Conservation (phyloP, 2,329 filamentous ascomycete genomes). For the Hymenoscyphus fraxineus region DNA sequence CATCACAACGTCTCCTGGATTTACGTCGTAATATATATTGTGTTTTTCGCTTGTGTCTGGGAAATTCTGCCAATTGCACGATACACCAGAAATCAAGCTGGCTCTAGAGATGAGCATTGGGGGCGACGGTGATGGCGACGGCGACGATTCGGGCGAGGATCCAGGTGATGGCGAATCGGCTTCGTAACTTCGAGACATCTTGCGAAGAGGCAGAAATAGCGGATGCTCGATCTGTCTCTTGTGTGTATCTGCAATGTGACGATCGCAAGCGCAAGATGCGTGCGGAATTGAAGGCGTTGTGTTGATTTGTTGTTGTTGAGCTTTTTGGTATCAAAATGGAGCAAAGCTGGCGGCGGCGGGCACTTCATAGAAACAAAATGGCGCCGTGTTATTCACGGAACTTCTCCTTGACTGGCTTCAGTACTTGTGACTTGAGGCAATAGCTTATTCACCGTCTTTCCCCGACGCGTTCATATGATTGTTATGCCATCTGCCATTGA, state of each 20-base stretch:
- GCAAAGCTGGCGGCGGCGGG: not conserved
- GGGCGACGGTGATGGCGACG: not conserved
- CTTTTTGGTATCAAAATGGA: not conserved
- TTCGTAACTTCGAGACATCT: not conserved
- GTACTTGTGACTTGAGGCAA: not conserved
- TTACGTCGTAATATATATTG: not conserved
- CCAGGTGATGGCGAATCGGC: not conserved
- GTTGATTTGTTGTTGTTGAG: not conserved
- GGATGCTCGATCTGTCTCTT: not conserved
- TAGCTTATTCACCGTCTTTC: not conserved
- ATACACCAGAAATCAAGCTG: constrained; percentile 1
- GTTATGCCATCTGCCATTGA: not conserved
- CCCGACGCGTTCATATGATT: not conserved
- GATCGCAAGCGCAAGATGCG: not conserved
- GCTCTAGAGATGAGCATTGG: not conserved
- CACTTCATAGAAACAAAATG: not conserved
- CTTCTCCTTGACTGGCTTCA: not conserved
- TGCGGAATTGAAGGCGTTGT: not conserved
- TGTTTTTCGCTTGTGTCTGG: too few relatives aligned
- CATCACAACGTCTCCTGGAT: not conserved
- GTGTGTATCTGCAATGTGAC: not conserved
- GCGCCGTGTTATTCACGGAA: not conserved
- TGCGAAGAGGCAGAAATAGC: not conserved
- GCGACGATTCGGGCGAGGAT: not conserved
- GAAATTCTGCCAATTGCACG: not conserved